Evolutionary conservation across 371 early-diverging fungal genomes (phyloP), one percentile per base, ranked within the genome.

Genomic region (Dinochytrium kinnereticum): DNA sequence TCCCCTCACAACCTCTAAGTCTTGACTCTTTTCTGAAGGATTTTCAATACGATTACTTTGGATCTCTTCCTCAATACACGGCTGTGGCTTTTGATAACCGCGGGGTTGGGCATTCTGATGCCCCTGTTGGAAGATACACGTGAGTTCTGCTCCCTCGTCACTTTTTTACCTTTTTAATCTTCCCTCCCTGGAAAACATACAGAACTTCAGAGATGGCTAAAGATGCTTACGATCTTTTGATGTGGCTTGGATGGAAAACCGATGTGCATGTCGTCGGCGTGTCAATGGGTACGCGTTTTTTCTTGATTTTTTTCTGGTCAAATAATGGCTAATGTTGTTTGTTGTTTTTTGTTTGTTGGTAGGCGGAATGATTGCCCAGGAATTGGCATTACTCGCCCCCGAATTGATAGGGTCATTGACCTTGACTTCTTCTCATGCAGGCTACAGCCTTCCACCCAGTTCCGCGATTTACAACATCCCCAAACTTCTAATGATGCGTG

Each of bases 81-180:
- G 38, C 40, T 39, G 33, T 70, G 2, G 74, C 67, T 33, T 77
- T 74, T 61, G 80, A 80, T 66, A 80, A 80, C 64, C 66, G 80
- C 38, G 80, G 80, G 1, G 70, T 69, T 28, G 80, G 80, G 5
- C 53, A 66, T 33, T 37, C 38, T n/a, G 77, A 76, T 53, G 73
- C 64, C 19, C 73, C 69, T 0, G 2, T 26, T 5, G 77, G 72
- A 2, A 15, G 49, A 36, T 77, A 73, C 51, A 72, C 69, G 70
- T 70, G 39, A 13, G 57, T 28, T 26, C n/a, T 26, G 13, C 5
- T 5, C 5, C 26, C 10, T 21, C 7, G 26, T 5, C 5, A 5
- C 5, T 13, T 13, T 21, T 13, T 13, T 13, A 5, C 55, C 26
- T 53, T 15, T 21, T 44, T 21, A 13, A 44, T 13, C 49, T 44